Evolutionary conservation across 768 basidiomycete species (phyloP).

Genomic region (Trametes cingulata): DNA sequence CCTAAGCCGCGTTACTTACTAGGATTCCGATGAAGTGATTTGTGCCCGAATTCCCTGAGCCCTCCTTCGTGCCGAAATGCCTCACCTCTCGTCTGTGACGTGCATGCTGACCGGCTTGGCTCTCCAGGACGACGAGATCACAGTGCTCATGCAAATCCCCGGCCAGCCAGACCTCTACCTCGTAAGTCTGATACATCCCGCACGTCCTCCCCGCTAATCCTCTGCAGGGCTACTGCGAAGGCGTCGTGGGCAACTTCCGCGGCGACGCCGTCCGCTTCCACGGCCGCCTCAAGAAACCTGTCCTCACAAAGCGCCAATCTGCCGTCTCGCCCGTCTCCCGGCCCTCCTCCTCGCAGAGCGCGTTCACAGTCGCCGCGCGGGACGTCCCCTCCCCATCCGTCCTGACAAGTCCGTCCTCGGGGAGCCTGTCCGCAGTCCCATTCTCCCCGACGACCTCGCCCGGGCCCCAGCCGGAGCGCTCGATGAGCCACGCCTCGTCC

Average conservation of each 20-base stretch:
- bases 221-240: conserved; percentile 80
- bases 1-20: too few species aligned
- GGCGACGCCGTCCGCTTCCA: conserved; percentile 67
- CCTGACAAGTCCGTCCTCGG: not conserved
- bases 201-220: not conserved
- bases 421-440: conserved; percentile 5
- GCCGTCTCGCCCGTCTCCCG: conserved; percentile 28
- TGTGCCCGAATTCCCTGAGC: too few species aligned
- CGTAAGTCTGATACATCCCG: conserved; percentile 43
- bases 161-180: conserved; percentile 57
- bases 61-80: too few species aligned
- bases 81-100: too few species aligned
- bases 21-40: too few species aligned
- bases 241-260: conserved; percentile 76
- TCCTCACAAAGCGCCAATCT: conserved; percentile 67
- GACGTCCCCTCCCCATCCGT: conserved; percentile 17
- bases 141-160: conserved; percentile 69
- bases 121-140: conserved; percentile 74
- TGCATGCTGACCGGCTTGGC: conserved; percentile 1
- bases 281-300: conserved; percentile 73
- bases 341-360: conserved; percentile 31
- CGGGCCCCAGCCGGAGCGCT: conserved; percentile 8
- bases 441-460: conserved; percentile 4
- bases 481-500: conserved; percentile 19
- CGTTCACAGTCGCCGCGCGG: conserved; percentile 22